Conservation (phyloP, 2,329 filamentous ascomycete genomes). For the Colletotrichum theobromicola region DNA sequence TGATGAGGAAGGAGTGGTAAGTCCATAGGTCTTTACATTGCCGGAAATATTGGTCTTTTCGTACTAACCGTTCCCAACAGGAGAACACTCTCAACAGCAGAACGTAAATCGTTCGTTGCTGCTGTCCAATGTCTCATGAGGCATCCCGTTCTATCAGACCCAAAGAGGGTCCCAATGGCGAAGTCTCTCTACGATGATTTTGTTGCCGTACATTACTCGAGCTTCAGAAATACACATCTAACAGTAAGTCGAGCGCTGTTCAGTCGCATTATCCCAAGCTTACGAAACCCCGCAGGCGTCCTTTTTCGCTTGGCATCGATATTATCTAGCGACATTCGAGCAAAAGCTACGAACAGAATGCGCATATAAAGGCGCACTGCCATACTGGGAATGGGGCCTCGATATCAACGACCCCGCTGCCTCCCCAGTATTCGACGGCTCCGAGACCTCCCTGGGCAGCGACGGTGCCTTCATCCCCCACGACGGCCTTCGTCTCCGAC, state of each 20-base stretch:
- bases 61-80: neutral
- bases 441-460: conserved; percentile 40
- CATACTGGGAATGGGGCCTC: conserved; percentile 23
- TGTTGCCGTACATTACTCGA: conserved; percentile 22
- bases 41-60: rapidly evolving
- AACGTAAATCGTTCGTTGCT: conserved; percentile 27
- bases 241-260: neutral
- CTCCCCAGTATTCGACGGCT: conserved; percentile 46
- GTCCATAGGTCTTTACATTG: rapidly evolving
- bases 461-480: conserved; percentile 38
- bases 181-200: conserved; percentile 27
- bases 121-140: conserved; percentile 32
- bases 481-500: conserved; percentile 23
- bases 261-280: rapidly evolving
- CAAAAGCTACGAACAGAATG: conserved; percentile 20
- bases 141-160: conserved; percentile 21
- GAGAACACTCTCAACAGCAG: conserved; percentile 23
- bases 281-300: neutral
- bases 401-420: conserved; percentile 30
- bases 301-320: conserved; percentile 23
- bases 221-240: conserved; percentile 3
- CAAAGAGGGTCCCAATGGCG: conserved; percentile 18
- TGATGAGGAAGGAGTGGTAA: conserved; percentile 12
- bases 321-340: conserved; percentile 19
- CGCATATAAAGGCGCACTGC: conserved; percentile 22